Evolutionary conservation across 805 yeast genomes (phyloP), one percentile per base, ranked within the genome.

Genomic region (Yarrowia sp.): DNA sequence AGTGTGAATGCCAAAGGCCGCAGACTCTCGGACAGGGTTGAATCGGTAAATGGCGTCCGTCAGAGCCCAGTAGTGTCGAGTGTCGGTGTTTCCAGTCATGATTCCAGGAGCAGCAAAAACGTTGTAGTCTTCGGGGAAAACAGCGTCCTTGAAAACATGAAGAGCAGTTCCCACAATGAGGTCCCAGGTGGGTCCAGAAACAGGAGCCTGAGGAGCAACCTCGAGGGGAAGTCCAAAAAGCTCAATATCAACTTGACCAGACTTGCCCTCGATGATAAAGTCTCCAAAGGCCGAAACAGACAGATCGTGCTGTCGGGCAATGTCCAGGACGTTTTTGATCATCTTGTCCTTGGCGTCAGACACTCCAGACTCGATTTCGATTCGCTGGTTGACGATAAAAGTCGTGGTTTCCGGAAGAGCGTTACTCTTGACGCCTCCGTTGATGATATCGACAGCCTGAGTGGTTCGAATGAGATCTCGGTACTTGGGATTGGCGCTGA

Each of bases 341-440:
- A 81, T 75, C 65, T 75, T 78, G 24, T 78, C 77, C 17, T 76
- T 69, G 4, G 80, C 81, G 19, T 77, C 80, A 5, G 77, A 74
- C 1, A 82, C 78, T 22, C 80, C 75, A 16, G 85, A 80, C 67
- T 85, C 90, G 49, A 85, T 76, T 19, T 84, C 81, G 64, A 89
- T 79, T 71, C 96, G 80, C 70, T 87, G 88, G 74, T 90, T 88
- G 48, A 87, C 78, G 36, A 80, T 71, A 44, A 85, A 77, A 32
- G 75, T 73, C 3, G 83, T 83, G 26, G 78, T 74, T 71, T 89
- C 93, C 2, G 96, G 96, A 52, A 89, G 76, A 0, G 95, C 92
- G 71, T 89, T 89, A 26, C 86, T 80, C 75, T 89, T 89, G 66
- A 85, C 81, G 48, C 96, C 96, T 30, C 95, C 95, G 12, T 75